Conservation (phyloP, 2,329 filamentous ascomycete species). For the Alternaria alternata region DNA sequence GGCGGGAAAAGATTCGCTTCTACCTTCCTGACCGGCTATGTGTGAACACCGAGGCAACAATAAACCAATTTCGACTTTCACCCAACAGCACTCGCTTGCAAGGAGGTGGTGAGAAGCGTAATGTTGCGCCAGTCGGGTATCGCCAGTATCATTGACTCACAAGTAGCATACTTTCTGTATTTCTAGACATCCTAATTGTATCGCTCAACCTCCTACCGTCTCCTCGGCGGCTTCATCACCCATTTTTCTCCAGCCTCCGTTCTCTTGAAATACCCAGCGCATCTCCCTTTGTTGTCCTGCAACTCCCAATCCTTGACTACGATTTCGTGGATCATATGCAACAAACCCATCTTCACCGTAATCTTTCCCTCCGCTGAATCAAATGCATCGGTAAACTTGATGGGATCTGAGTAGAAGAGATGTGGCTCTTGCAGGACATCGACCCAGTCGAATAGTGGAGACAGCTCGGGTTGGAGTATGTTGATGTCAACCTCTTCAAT, state of each 20-base stretch:
- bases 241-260: conserved; percentile 15
- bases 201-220: neutral
- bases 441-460: neutral
- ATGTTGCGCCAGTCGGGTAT: no score
- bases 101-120: neutral
- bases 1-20: neutral
- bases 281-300: conserved; percentile 15
- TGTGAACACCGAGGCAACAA: neutral
- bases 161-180: neutral
- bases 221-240: neutral
- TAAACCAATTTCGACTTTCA: neutral
- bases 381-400: conserved; percentile 19
- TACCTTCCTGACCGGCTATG: neutral
- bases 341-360: conserved; percentile 17
- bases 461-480: neutral
- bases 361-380: conserved; percentile 9
- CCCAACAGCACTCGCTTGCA: neutral
- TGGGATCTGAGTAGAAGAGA: conserved; percentile 21
- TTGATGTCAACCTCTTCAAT: conserved; percentile 5
- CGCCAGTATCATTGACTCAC: neutral
- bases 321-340: conserved; percentile 18
- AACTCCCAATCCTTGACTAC: conserved; percentile 11
- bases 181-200: no score
- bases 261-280: conserved; percentile 13
- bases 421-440: conserved; percentile 18